Evolutionary conservation across 257 asterid genomes (phyloP).

Genomic region (Marsdenia floribunda): DNA sequence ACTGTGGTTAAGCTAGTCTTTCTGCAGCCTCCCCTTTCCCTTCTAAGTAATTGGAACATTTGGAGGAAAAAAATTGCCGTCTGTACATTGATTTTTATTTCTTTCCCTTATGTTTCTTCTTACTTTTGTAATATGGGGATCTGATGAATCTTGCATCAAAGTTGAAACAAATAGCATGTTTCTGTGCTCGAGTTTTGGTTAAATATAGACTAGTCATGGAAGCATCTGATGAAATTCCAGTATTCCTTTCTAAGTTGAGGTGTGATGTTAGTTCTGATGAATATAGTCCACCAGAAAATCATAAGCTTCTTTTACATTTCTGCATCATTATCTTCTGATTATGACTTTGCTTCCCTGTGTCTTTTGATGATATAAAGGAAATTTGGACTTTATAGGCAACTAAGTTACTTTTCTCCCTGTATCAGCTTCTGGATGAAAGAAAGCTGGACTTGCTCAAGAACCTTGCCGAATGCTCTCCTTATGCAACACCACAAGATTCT

Average conservation of each 20-base stretch:
- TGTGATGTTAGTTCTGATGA: background rate
- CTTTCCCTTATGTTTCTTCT: background rate
- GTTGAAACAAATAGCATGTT: background rate
- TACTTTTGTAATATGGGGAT: background rate
- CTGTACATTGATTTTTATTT: background rate
- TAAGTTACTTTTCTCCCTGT: slow-evolving; percentile 13
- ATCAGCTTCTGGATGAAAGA: slow-evolving; percentile 79
- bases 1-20: background rate
- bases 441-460: slow-evolving; percentile 77
- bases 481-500: slow-evolving; percentile 81
- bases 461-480: slow-evolving; percentile 79
- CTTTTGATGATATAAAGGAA: background rate
- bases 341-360: background rate
- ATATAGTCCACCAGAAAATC: background rate
- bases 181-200: background rate
- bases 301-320: background rate
- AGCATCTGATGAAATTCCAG: background rate
- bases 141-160: slow-evolving; percentile 5
- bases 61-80: background rate
- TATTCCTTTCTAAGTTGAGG: background rate
- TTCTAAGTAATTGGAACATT: background rate
- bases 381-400: slow-evolving; percentile 1
- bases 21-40: background rate
- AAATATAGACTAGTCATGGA: background rate
- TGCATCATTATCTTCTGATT: background rate